Percentiles rank a stretch among this genome's conserved stretches.
These are phyloP conservation scores for Phytophthora capsici DNA, from an alignment of 352 stramenopile genomes.

Conservation along the genomic window DNA sequence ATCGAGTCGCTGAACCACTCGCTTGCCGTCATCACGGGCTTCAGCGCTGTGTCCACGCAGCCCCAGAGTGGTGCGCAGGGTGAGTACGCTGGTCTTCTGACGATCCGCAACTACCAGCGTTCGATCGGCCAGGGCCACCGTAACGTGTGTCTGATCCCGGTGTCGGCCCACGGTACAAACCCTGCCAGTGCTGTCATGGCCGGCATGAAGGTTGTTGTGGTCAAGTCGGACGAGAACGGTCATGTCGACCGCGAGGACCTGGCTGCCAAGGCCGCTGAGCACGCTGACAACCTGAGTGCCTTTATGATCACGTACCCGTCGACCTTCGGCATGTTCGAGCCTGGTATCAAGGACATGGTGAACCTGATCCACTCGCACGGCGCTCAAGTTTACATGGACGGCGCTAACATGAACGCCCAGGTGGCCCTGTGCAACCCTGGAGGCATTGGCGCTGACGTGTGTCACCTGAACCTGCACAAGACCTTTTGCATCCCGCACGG, in stretches of 20 bases:
- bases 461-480: slow-evolving; percentile 99
- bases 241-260: slow-evolving; percentile 98
- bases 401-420: slow-evolving; percentile 99
- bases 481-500: slow-evolving; percentile 99
- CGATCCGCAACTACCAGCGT: slow-evolving; percentile 97
- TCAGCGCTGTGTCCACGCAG: slow-evolving; percentile 97
- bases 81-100: slow-evolving; percentile 97
- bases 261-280: slow-evolving; percentile 94
- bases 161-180: slow-evolving; percentile 99
- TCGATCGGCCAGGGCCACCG: slow-evolving; percentile 92
- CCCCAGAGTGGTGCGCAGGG: slow-evolving; percentile 98
- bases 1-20: slow-evolving; percentile 97
- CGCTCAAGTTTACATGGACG: slow-evolving; percentile 99
- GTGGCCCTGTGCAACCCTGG: slow-evolving; percentile 97
- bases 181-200: slow-evolving; percentile 97
- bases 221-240: slow-evolving; percentile 96
- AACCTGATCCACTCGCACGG: slow-evolving; percentile 96
- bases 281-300: slow-evolving; percentile 95
- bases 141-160: slow-evolving; percentile 98
- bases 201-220: slow-evolving; percentile 97
- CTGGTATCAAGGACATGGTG: slow-evolving; percentile 97
- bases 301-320: slow-evolving; percentile 99
- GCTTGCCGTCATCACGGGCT: slow-evolving; percentile 98
- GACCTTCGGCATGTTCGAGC: slow-evolving; percentile 99
- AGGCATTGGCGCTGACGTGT: slow-evolving; percentile 97